These are phyloP conservation scores for Parascedosporium putredinis DNA, from an alignment of 2,329 filamentous ascomycete genomes.

Conservation along the genomic window DNA sequence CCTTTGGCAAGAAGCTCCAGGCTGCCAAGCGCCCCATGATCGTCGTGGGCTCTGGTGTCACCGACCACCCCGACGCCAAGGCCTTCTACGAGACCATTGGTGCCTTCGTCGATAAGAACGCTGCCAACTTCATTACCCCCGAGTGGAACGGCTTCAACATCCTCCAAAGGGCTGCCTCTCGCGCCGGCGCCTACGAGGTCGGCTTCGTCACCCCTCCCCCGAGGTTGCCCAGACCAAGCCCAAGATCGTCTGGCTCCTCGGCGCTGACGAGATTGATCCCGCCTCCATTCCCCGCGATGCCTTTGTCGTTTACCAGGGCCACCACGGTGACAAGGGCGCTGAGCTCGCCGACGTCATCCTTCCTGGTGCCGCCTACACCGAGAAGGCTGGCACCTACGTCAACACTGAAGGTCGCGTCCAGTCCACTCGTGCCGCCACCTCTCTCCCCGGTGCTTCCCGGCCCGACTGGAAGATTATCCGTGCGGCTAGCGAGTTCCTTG, in stretches of 20 bases:
- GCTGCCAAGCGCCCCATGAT: slow-evolving; percentile 91
- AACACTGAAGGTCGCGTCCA: slow-evolving; percentile 97
- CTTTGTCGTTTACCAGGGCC: slow-evolving; percentile 95
- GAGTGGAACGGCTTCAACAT: slow-evolving; percentile 99
- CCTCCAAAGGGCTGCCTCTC: slow-evolving; percentile 84
- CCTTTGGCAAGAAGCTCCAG: slow-evolving; percentile 87
- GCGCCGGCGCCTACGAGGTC: slow-evolving; percentile 88
- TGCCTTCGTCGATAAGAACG: slow-evolving; percentile 85
- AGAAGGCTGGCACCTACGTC: slow-evolving; percentile 92
- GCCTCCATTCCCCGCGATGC: slow-evolving; percentile 88
- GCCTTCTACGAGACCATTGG: slow-evolving; percentile 88
- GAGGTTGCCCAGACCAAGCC: slow-evolving; percentile 74
- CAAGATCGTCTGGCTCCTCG: slow-evolving; percentile 95
- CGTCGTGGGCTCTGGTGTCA: slow-evolving; percentile 82
- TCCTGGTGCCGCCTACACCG: slow-evolving; percentile 89
- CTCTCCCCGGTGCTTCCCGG: slow-evolving; percentile 76
- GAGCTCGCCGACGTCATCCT: slow-evolving; percentile 90
- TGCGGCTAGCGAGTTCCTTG: slow-evolving; percentile 83
- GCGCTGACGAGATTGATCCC: slow-evolving; percentile 80
- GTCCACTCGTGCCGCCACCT: slow-evolving; percentile 82
- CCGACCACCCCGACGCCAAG: slow-evolving; percentile 84
- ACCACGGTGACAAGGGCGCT: slow-evolving; percentile 90
- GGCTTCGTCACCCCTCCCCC: slow-evolving; percentile 83
- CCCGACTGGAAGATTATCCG: slow-evolving; percentile 99
- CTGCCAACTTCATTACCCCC: slow-evolving; percentile 71